Evolutionary conservation across 2,329 filamentous ascomycete genomes (phyloP).

Genomic region (Cadophora sp.): DNA sequence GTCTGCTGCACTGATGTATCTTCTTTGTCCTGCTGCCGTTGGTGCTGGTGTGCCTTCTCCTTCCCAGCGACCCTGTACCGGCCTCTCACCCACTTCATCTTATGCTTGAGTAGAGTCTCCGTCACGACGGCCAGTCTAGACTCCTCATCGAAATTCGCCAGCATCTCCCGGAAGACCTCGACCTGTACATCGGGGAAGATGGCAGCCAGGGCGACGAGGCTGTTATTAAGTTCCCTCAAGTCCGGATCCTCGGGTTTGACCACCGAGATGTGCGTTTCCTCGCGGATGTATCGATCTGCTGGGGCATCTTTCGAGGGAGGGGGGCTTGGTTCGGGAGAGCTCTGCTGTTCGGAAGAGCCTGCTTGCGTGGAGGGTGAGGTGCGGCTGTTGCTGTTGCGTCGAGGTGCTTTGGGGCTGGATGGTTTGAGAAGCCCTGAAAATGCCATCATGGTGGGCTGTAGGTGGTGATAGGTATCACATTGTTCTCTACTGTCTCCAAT

Average conservation of each 20-base stretch:
- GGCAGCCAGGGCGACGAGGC: constrained; percentile 71
- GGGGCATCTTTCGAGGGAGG: constrained; percentile 19
- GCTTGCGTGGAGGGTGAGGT: constrained; percentile 34
- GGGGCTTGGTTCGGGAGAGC: constrained; percentile 37
- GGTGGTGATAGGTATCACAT: constrained; percentile 37
- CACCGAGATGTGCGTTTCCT: constrained; percentile 60
- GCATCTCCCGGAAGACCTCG: constrained; percentile 84
- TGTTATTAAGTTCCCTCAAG: constrained; percentile 72
- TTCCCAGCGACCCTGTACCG: constrained; percentile 60
- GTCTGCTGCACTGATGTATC: constrained; percentile 13
- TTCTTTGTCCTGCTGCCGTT: constrained; percentile 29
- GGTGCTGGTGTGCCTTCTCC: constrained; percentile 39
- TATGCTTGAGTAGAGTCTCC: constrained; percentile 77
- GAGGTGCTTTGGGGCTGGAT: constrained; percentile 40
- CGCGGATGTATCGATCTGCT: constrained; percentile 56
- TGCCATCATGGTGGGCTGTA: constrained; percentile 53
- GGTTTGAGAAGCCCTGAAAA: constrained; percentile 56
- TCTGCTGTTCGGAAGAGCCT: constrained; percentile 46
- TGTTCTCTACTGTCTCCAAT: constrained; percentile 9
- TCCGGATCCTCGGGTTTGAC: constrained; percentile 61
- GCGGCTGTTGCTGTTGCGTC: constrained; percentile 39
- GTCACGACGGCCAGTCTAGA: constrained; percentile 79
- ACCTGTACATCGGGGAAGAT: constrained; percentile 83
- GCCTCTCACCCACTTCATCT: constrained; percentile 73
- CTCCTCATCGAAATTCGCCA: constrained; percentile 75